Evolutionary conservation across 768 basidiomycete genomes (phyloP).

Genomic region (Pulveroboletus frians): DNA sequence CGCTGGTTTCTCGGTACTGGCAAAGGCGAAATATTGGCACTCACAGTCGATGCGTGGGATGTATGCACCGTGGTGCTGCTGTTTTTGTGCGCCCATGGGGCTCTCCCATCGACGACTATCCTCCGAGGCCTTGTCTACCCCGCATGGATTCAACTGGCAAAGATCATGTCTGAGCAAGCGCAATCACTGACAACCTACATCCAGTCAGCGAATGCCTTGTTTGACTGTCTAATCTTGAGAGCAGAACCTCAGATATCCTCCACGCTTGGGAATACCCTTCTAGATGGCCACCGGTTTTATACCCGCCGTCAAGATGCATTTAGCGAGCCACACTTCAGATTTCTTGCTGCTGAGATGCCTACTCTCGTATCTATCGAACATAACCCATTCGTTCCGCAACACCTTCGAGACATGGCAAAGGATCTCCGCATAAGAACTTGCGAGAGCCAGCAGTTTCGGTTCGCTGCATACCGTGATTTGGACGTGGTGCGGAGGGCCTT

Average conservation of each 20-base stretch:
- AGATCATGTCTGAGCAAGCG: constrained; percentile 33
- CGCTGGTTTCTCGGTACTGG: constrained; percentile 71
- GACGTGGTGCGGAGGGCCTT: constrained; percentile 67
- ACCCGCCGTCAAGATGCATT: constrained; percentile 69
- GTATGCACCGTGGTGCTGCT: constrained; percentile 58
- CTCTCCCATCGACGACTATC: constrained; percentile 67
- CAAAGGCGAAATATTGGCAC: constrained; percentile 53
- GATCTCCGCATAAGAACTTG: constrained; percentile 57
- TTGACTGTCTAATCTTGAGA: constrained; percentile 52
- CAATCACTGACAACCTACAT: constrained; percentile 48
- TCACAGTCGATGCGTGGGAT: constrained; percentile 62
- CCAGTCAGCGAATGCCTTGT: constrained; percentile 58
- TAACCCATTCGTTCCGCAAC: constrained; percentile 46
- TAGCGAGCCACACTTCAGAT: constrained; percentile 57
- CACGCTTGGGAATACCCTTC: constrained; percentile 43
- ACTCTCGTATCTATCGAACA: constrained; percentile 68
- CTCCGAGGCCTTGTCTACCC: constrained; percentile 74
- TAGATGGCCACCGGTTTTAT: constrained; percentile 64
- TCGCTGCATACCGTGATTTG: constrained; percentile 71
- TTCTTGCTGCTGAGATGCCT: constrained; percentile 60
- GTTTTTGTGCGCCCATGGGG: constrained; percentile 60
- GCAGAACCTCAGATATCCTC: constrained; percentile 41
- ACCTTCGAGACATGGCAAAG: constrained; percentile 44
- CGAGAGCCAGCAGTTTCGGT: constrained; percentile 61
- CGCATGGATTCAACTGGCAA: constrained; percentile 61